Evolutionary conservation across 1,284 basidiomycete genomes (phyloP), one percentile per base, ranked within the genome.

Genomic region (Moesziomyces sp.): DNA sequence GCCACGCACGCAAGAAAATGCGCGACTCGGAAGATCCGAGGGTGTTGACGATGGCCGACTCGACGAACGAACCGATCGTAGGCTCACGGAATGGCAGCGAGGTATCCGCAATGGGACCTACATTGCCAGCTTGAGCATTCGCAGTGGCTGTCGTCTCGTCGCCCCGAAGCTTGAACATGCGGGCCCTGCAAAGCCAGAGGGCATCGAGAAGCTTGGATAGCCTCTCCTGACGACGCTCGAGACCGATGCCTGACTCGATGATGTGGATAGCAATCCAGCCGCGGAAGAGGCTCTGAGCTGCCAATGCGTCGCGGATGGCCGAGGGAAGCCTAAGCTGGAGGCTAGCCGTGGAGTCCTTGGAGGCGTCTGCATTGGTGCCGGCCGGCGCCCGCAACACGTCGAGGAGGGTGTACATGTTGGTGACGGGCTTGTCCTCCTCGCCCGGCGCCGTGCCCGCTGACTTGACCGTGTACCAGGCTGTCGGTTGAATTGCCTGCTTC

Each of bases 241-340:
- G 58, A 6, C 82, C 82, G 38, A 84, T 78, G 14, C 74, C 71
- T 0, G 69, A 50, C 59, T 83, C 82, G 51, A 75, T 77, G 28
- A 83, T 76, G 40, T 81, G 80, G 19, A 80, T 69, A 4, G 78
- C 77, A 30, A 79, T 58, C 82, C 82, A 84, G 18, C 77, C 80
- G 6, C 71, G 65, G 51, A 82, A 61, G 14, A 82, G 55, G 40
- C 71, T 76, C 40, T 81, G 80, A 0, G 77, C 76, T 40, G 78
- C 77, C 19, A 76, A 67, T 18, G 77, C 78, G 46, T 80, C 80
- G 18, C 74, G 65, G 3, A 81, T 55, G 3, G 77, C 70, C 4
- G 69, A 58, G 6, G 80, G 78, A 26, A 81, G 55, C 46, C 66
- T 65, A 19, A 75, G 69, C 47, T 70, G 69, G 46, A 81, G 45